These are phyloP conservation scores for Amanita phalloides DNA, from an alignment of 768 basidiomycete genomes.

Conservation along the genomic window DNA sequence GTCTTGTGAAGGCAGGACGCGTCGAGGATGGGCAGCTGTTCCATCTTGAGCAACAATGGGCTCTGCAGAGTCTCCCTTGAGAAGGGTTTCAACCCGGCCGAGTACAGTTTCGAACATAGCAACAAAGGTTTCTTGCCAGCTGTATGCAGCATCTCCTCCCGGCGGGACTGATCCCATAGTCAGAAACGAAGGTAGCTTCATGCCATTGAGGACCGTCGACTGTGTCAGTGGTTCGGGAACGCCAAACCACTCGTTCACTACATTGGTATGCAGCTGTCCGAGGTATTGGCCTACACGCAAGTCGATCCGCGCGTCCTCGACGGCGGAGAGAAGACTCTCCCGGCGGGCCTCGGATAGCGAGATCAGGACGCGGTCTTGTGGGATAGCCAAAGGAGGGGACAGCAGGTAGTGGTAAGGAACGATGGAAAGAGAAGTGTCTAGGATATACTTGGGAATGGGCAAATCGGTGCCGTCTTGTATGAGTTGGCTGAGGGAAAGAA, in stretches of 20 bases:
- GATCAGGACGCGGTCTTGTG: slow-evolving; percentile 21
- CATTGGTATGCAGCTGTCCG: slow-evolving; percentile 46
- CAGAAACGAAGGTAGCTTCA: background rate
- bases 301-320: slow-evolving; percentile 37
- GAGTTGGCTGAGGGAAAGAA: slow-evolving; percentile 26
- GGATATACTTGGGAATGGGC: slow-evolving; percentile 36
- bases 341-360: slow-evolving; percentile 28
- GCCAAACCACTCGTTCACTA: slow-evolving; percentile 77
- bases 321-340: slow-evolving; percentile 21
- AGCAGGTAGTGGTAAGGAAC: slow-evolving; percentile 45
- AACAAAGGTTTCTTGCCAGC: slow-evolving; percentile 72
- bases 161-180: background rate
- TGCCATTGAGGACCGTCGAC: slow-evolving; percentile 8
- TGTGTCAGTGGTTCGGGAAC: slow-evolving; percentile 22
- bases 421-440: slow-evolving; percentile 34
- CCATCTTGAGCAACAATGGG: background rate
- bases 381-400: slow-evolving; percentile 28
- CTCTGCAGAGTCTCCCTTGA: background rate
- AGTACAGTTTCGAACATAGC: slow-evolving; percentile 39
- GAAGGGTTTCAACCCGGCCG: slow-evolving; percentile 22
- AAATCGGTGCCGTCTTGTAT: slow-evolving; percentile 36
- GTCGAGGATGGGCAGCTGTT: too few species aligned
- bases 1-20: slow-evolving; percentile 25
- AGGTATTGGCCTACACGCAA: slow-evolving; percentile 52
- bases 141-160: slow-evolving; percentile 31